phyloP scores from a whole-genome alignment of 768 basidiomycete species.

The Rhodotorula paludigena region DNA sequence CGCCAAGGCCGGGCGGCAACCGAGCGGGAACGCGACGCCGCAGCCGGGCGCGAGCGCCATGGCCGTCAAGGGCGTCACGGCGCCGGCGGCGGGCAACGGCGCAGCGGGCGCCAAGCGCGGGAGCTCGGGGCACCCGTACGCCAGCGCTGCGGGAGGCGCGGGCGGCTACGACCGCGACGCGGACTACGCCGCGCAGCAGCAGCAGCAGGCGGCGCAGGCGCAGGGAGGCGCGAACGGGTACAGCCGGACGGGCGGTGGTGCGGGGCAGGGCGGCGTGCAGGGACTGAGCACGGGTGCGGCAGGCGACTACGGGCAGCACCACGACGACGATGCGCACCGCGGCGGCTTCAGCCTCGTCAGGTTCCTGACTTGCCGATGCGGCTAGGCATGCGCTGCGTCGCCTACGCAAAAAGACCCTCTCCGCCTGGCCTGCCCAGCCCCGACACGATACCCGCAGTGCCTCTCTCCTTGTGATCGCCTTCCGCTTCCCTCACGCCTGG shows the following conservation, averaged over 20 bases:
- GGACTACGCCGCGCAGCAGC: constrained; percentile 4
- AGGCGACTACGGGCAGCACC: constrained; percentile 27
- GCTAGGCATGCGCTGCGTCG: constrained; percentile 14
- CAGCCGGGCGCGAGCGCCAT: constrained; percentile 28
- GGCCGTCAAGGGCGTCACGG: constrained; percentile 33
- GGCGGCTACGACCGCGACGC: not conserved
- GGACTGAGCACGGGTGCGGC: not conserved
- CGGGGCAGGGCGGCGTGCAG: constrained; percentile 2
- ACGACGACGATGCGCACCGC: constrained; percentile 26
- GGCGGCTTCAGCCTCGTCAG: constrained; percentile 39
- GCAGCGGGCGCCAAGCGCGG: not conserved
- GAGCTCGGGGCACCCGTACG: constrained; percentile 34
- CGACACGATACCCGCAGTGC: not conserved
- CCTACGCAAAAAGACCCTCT: too few relatives aligned
- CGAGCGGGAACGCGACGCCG: constrained; percentile 23
- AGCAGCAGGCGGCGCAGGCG: constrained; percentile 11
- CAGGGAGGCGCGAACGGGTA: constrained; percentile 17
- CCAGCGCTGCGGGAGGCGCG: not conserved
- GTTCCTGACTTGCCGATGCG: constrained; percentile 42
- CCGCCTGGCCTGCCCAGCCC: not conserved
- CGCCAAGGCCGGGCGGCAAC: constrained; percentile 54
- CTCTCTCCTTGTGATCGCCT: too few relatives aligned
- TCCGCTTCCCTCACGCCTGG: too few relatives aligned
- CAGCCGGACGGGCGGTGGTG: not conserved
- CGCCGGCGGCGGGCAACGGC: not conserved